A percentile compares a stretch with the other conserved stretches of the same genome.
Evolutionary conservation across 1,139 yeast species (phyloP).

Genomic region (Geotrichum candidum): DNA sequence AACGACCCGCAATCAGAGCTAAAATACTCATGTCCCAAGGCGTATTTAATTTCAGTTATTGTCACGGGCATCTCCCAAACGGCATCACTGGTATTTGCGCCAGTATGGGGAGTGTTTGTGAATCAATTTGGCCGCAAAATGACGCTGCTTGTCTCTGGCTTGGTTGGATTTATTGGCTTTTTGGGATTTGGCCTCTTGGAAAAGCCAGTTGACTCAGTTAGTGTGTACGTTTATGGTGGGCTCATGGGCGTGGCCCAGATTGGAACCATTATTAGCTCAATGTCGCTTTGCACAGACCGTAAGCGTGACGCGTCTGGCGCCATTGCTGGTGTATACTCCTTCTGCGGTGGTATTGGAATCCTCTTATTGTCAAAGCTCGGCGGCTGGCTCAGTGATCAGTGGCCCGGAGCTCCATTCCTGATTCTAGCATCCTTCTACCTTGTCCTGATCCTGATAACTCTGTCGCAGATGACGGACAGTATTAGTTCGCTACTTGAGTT

Average conservation of each 20-base stretch:
- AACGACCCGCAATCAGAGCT: slow-evolving; percentile 23
- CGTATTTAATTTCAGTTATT: slow-evolving; percentile 60
- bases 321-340: slow-evolving; percentile 60
- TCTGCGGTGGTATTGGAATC: slow-evolving; percentile 67
- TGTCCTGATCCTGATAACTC: slow-evolving; percentile 23
- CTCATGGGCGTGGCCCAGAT: slow-evolving; percentile 48
- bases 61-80: slow-evolving; percentile 62
- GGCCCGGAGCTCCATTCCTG: slow-evolving; percentile 57
- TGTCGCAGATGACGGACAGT: slow-evolving; percentile 14
- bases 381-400: slow-evolving; percentile 52
- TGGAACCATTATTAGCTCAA: slow-evolving; percentile 51
- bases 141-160: slow-evolving; percentile 36
- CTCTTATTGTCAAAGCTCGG: slow-evolving; percentile 54
- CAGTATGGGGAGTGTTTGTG: slow-evolving; percentile 54
- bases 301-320: slow-evolving; percentile 50
- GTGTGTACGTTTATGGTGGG: slow-evolving; percentile 37
- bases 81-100: slow-evolving; percentile 52
- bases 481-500: not conserved
- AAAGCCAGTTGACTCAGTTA: slow-evolving; percentile 34
- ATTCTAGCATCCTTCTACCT: slow-evolving; percentile 46
- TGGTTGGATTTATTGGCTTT: slow-evolving; percentile 38
- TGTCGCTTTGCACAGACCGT: slow-evolving; percentile 43
- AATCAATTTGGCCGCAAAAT: slow-evolving; percentile 46
- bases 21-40: slow-evolving; percentile 49
- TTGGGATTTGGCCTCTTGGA: slow-evolving; percentile 33